These are phyloP conservation scores for Posidonia australis DNA, from an alignment of 106 monocot species.

Conservation along the genomic window DNA sequence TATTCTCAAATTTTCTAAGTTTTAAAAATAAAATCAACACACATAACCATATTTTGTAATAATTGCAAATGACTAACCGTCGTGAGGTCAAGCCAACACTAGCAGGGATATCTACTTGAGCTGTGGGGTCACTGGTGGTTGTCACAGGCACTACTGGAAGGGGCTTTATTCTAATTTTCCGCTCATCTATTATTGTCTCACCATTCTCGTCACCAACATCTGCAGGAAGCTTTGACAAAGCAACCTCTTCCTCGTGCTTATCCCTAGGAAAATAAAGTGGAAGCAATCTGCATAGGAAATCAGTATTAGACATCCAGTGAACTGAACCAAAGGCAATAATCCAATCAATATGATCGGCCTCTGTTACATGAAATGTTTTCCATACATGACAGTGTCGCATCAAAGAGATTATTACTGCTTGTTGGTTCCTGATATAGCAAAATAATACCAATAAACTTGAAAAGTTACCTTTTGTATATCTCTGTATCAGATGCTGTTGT, in stretches of 20 bases:
- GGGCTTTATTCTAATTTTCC: slow-evolving; percentile 97
- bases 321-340: neutral
- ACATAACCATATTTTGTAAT: neutral
- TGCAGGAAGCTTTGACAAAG: slow-evolving; percentile 88
- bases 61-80: slow-evolving; percentile 29
- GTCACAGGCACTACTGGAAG: slow-evolving; percentile 44
- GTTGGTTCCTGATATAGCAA: too few relatives aligned
- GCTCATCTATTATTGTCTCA: slow-evolving; percentile 88
- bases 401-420: too few relatives aligned
- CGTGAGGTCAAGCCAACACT: slow-evolving; percentile 46
- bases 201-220: slow-evolving; percentile 99
- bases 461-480: slow-evolving; percentile 87
- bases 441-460: too few relatives aligned
- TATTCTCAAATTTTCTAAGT: too few relatives aligned
- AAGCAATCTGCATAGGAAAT: slow-evolving; percentile 58
- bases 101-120: slow-evolving; percentile 41
- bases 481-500: slow-evolving; percentile 87
- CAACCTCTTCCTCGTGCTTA: slow-evolving; percentile 93
- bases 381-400: too few relatives aligned
- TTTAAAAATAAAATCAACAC: too few relatives aligned
- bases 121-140: slow-evolving; percentile 7
- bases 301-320: neutral
- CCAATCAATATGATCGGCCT: too few relatives aligned
- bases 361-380: too few relatives aligned
- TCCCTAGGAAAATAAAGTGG: slow-evolving; percentile 97